Percentiles rank a stretch among this genome's conserved stretches.
Evolutionary conservation across 2,329 filamentous ascomycete species (phyloP).

Genomic region (Setomelanomma holmii): DNA sequence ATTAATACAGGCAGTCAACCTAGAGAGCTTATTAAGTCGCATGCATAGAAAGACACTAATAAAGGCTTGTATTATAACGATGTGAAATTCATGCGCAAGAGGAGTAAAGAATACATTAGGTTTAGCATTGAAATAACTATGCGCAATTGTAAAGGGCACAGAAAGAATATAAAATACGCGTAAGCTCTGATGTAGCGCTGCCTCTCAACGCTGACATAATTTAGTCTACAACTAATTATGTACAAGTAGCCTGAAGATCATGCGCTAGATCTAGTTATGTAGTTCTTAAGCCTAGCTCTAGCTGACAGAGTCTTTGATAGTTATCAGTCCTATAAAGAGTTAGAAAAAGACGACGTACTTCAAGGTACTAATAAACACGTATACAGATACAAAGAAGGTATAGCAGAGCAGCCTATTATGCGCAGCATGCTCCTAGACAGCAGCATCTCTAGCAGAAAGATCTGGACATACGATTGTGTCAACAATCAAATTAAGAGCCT

Average conservation of each 20-base stretch:
- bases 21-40: constrained; percentile 4
- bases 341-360: background rate
- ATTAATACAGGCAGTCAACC: background rate
- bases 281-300: background rate
- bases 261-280: background rate
- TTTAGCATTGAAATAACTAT: constrained; percentile 1
- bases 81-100: background rate
- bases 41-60: background rate
- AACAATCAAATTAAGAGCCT: no score
- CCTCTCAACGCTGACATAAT: background rate
- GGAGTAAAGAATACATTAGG: background rate
- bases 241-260: background rate
- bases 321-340: background rate
- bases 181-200: background rate
- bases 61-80: constrained; percentile 6
- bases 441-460: no score
- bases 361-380: background rate
- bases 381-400: background rate
- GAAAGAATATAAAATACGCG: constrained; percentile 5
- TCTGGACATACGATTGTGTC: no score
- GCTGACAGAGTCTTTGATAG: background rate
- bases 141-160: constrained; percentile 2
- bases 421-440: no score
- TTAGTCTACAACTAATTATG: background rate
- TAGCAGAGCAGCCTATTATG: background rate